Percentiles rank a stretch among this genome's conserved stretches.
These are phyloP conservation scores for Candida yuanshanica DNA, from an alignment of 805 yeast genomes.

Conservation along the genomic window DNA sequence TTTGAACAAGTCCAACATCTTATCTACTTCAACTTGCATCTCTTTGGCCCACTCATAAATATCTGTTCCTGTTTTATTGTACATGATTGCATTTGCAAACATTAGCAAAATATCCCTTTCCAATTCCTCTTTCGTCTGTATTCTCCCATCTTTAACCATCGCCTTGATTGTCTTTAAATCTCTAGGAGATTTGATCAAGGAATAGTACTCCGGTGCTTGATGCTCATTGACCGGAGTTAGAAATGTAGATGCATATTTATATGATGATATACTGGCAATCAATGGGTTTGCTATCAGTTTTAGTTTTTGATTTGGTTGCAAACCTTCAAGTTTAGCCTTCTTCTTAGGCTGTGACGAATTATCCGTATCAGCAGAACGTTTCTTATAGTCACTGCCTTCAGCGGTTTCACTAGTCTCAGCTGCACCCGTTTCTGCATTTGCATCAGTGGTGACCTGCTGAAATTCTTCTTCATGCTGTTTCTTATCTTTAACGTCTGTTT, in stretches of 20 bases:
- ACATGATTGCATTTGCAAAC: conserved; percentile 85
- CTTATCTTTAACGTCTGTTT: too few species aligned
- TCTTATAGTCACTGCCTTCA: background rate
- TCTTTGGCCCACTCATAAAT: conserved; percentile 56
- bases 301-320: conserved; percentile 43
- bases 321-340: conserved; percentile 9
- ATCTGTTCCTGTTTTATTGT: conserved; percentile 60
- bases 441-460: too few species aligned
- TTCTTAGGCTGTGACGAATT: conserved; percentile 3
- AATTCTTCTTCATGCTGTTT: too few species aligned
- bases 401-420: background rate
- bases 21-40: conserved; percentile 64
- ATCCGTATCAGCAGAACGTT: conserved; percentile 8
- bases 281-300: conserved; percentile 57
- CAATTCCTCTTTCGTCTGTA: conserved; percentile 43
- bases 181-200: conserved; percentile 55
- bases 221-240: conserved; percentile 59
- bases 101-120: conserved; percentile 67
- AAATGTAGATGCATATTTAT: conserved; percentile 70
- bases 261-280: conserved; percentile 58
- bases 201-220: conserved; percentile 66
- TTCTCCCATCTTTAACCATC: conserved; percentile 51
- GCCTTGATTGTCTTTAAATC: conserved; percentile 61
- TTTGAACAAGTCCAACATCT: conserved; percentile 50
- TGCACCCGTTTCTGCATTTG: background rate